Base-by-base conservation (phyloP, 495 filamentous ascomycete genomes). In the Chaetomium fimeti region DNA sequence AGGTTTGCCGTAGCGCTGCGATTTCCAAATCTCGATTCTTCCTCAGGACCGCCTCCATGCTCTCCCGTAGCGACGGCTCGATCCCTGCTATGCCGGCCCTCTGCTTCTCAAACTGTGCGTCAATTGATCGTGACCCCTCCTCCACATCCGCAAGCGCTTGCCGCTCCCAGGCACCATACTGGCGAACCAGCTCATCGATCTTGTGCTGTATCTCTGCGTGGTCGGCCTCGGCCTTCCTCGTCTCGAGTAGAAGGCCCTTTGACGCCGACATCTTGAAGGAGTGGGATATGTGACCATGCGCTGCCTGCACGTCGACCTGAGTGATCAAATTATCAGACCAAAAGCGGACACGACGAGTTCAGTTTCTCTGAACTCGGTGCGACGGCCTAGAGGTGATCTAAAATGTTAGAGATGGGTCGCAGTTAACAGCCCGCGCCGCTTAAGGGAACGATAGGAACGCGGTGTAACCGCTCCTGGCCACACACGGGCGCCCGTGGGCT, bases 211-310 rank as follows among this genome's bases (percentile, higher is more conserved):
- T 1, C 32, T 43, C 32, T n/a, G 40, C 62, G 32, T 64, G 32
- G 3, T 25, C 18, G 8, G 42, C 62, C 55, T 64, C 62, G 18
- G 38, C 25, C 28, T 20, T 32, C 25, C 1, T 16, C 48, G 62
- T 64, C 27, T 52, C 56, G 18, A 38, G 55, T 18, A 53, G 36
- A 32, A 64, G 16, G 16, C 56, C 16, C 16, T 29, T 54, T 25
- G 56, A 24, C 22, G 62, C 54, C 47, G 47, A 24, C 62, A 64
- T 64, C 8, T 52, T 64, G 54, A 20, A 25, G 20, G 27, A 38
- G 36, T 40, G 45, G 3, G 45, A 15, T 25, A 55, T 5, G 61
- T 38, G 16, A 47, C 53, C 28, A 20, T 49, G 42, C 3, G 8
- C 28, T 25, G 51, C 32, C 27, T 22, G 42, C 24, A 5, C 24